Conservation (phyloP, 768 basidiomycete genomes). For the Tubosaeta brunneosetosa region DNA sequence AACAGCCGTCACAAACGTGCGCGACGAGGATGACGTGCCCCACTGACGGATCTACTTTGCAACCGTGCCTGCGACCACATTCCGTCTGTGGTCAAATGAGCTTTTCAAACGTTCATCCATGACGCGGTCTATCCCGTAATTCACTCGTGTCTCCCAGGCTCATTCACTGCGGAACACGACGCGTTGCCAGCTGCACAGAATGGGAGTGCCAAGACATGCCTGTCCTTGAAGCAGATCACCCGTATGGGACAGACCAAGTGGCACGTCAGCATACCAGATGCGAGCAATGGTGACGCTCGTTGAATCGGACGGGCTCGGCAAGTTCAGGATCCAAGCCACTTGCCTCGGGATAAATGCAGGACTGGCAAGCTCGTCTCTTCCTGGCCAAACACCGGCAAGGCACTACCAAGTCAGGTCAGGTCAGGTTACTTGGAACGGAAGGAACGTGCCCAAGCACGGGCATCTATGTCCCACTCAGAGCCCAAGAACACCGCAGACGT, state of each 20-base stretch:
- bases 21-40: neutral
- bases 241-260: neutral
- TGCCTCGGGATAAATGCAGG: neutral
- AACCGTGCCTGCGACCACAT: neutral
- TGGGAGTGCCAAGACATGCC: too few species aligned
- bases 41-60: neutral
- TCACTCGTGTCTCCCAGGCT: neutral
- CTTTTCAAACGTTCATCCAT: neutral
- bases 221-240: neutral
- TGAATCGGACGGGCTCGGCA: neutral
- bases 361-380: neutral
- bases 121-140: neutral
- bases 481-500: neutral
- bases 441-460: neutral
- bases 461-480: neutral
- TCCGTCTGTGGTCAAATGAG: neutral
- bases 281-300: neutral
- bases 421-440: neutral
- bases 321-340: neutral
- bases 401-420: neutral
- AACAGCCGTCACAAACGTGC: neutral
- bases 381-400: neutral
- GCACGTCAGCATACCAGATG: neutral
- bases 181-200: neutral
- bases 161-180: neutral